Evolutionary conservation across 2,329 filamentous ascomycete genomes (phyloP).

Genomic region (Ophiostoma sp.): DNA sequence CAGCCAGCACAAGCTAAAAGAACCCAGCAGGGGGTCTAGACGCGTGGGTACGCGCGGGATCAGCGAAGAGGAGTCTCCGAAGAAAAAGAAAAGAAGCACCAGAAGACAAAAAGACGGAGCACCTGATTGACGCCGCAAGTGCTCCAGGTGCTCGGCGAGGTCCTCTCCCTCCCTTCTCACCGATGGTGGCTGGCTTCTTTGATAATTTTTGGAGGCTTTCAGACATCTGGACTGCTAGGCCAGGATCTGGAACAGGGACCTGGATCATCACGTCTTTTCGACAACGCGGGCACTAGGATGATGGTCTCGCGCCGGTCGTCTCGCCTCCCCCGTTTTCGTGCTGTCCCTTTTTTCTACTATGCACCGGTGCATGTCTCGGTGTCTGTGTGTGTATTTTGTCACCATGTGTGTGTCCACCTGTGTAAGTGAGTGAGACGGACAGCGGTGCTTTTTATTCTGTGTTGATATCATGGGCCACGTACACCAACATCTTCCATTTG

Average conservation of each 20-base stretch:
- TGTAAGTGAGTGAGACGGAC: not conserved
- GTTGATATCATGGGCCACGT: not conserved
- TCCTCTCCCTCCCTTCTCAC: not conserved
- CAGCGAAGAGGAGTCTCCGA: not conserved
- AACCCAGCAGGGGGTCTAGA: not conserved
- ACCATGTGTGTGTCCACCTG: not conserved
- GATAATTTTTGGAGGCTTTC: not conserved
- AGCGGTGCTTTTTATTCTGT: not conserved
- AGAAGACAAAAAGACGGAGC: not conserved
- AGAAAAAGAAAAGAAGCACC: not conserved
- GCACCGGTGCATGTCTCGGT: not conserved
- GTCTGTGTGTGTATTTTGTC: not conserved
- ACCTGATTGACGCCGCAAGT: not conserved
- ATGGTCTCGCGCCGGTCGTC: constrained; percentile 1
- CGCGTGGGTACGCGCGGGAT: not conserved
- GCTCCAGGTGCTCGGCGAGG: not conserved
- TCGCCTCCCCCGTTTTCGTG: not conserved
- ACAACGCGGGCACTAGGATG: constrained; percentile 8
- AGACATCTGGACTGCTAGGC: not conserved
- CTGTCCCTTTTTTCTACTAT: not conserved
- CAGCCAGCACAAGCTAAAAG: not conserved
- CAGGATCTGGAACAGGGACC: not conserved
- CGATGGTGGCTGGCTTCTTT: not conserved
- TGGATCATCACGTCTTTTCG: not conserved
- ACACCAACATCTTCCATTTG: not conserved